phyloP scores from a whole-genome alignment of 2,329 filamentous ascomycete genomes.

The Cercospora janseana region DNA sequence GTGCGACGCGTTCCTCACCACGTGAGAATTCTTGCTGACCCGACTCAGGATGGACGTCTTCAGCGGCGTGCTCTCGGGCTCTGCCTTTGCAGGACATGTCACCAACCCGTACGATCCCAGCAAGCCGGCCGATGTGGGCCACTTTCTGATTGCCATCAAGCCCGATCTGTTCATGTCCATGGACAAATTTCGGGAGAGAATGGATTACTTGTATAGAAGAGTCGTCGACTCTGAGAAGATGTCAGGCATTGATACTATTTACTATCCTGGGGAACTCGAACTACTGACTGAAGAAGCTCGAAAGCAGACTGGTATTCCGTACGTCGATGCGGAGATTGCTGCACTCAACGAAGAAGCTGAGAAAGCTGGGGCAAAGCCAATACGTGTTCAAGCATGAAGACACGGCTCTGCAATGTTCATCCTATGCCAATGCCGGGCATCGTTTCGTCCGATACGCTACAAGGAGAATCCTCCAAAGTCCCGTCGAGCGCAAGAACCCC shows the following conservation, averaged over 20 bases:
- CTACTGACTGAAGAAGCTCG: conserved; percentile 48
- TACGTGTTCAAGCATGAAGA: conserved; percentile 8
- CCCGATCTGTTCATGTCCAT: conserved; percentile 39
- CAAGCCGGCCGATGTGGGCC: conserved; percentile 46
- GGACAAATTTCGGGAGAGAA: conserved; percentile 42
- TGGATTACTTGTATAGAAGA: conserved; percentile 58
- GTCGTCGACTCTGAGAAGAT: conserved; percentile 55
- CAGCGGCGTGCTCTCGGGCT: conserved; percentile 73
- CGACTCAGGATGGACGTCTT: conserved; percentile 71
- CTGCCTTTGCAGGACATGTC: conserved; percentile 74
- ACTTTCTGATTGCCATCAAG: conserved; percentile 40
- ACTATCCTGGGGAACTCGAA: conserved; percentile 59
- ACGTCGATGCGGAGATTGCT: conserved; percentile 49
- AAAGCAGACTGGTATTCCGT: conserved; percentile 49
- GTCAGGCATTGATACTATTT: conserved; percentile 55
- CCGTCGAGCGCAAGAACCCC: too few relatives aligned
- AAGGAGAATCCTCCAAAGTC: too few relatives aligned
- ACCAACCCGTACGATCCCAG: conserved; percentile 68
- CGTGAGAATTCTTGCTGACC: conserved; percentile 2
- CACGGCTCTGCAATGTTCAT: neutral
- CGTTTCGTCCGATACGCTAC: too few relatives aligned
- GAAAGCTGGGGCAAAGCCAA: conserved; percentile 38
- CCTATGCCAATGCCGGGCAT: too few relatives aligned
- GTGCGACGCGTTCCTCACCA: neutral
- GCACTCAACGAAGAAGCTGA: conserved; percentile 53